Conservation (phyloP, 2,329 filamentous ascomycete genomes). For the Xylaria sp. region DNA sequence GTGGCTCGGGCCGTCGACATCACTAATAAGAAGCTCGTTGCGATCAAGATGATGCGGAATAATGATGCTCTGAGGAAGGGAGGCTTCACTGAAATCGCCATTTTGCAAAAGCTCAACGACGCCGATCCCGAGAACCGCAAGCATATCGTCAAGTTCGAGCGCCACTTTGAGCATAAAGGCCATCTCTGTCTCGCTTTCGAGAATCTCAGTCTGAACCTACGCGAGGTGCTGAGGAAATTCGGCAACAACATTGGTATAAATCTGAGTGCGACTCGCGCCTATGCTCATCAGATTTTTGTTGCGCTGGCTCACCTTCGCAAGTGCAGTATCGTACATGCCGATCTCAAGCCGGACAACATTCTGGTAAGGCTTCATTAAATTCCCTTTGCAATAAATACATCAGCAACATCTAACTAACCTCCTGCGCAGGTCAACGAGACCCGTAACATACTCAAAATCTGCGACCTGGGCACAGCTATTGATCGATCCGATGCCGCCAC, state of each 20-base stretch:
- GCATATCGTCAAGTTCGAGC: conserved; percentile 88
- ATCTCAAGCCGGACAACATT: conserved; percentile 98
- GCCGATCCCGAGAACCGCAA: conserved; percentile 90
- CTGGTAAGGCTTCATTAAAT: conserved; percentile 65
- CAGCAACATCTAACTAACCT: conserved; percentile 44
- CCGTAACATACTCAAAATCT: conserved; percentile 89
- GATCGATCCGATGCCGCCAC: conserved; percentile 80
- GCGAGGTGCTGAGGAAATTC: conserved; percentile 95
- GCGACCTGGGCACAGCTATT: conserved; percentile 95
- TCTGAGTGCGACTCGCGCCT: conserved; percentile 83
- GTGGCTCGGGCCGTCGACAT: conserved; percentile 90
- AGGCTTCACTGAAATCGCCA: conserved; percentile 93
- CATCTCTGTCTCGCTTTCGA: conserved; percentile 98
- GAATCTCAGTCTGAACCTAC: conserved; percentile 90
- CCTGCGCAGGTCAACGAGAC: conserved; percentile 75
- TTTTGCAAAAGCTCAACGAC: conserved; percentile 85
- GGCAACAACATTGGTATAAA: conserved; percentile 95
- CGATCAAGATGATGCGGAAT: conserved; percentile 97
- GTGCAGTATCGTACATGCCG: conserved; percentile 93
- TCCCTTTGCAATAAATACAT: background rate
- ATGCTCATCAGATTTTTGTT: conserved; percentile 94
- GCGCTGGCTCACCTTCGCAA: conserved; percentile 88
- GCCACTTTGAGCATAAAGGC: conserved; percentile 91
- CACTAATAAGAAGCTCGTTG: conserved; percentile 79
- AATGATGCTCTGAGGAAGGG: conserved; percentile 94